A percentile compares a stretch with the other conserved stretches of the same genome.
phyloP scores from a whole-genome alignment of 257 asterid species.

The Solanum stenotomum region DNA sequence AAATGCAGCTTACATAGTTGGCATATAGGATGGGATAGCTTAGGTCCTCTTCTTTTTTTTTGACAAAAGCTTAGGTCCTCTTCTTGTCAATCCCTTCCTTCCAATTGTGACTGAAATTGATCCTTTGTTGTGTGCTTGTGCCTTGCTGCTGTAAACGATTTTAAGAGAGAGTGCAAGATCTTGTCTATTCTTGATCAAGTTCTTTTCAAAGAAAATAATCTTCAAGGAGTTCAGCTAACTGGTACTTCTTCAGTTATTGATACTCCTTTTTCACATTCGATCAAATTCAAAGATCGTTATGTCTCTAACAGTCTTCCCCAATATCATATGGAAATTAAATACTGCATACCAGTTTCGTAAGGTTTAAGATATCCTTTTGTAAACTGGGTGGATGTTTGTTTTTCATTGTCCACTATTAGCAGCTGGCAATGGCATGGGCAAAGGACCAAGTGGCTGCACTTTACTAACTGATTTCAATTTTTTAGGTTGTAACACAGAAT shows the following conservation, averaged over 20 bases:
- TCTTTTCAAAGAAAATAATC: too few relatives aligned
- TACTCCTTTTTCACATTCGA: neutral
- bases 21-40: neutral
- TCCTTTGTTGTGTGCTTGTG: neutral
- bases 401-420: neutral
- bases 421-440: neutral
- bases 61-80: neutral
- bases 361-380: neutral
- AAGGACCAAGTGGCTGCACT: neutral
- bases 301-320: neutral
- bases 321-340: neutral
- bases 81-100: neutral
- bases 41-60: neutral
- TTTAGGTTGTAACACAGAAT: constrained; percentile 11
- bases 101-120: neutral
- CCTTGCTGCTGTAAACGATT: neutral
- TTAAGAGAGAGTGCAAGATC: too few relatives aligned
- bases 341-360: neutral
- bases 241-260: neutral
- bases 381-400: neutral
- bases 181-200: too few relatives aligned
- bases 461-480: neutral
- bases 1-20: neutral
- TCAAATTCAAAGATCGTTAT: neutral
- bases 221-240: neutral